A percentile compares a stretch with the other conserved stretches of the same genome.
Conservation (phyloP, 1,284 basidiomycete genomes). For the Ceratobasidium papillatum region DNA sequence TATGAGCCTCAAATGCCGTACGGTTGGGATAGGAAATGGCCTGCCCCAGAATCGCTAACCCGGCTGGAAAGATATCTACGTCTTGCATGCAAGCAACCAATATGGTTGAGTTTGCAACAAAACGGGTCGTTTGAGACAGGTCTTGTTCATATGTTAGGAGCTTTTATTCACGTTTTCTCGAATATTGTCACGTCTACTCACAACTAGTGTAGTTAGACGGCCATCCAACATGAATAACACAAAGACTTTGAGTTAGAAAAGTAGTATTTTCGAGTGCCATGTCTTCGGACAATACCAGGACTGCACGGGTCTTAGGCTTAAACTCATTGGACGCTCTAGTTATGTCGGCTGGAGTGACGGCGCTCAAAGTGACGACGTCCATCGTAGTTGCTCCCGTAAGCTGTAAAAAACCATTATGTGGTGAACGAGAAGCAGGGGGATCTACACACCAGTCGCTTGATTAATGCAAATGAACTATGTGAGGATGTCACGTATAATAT, state of each 20-base stretch:
- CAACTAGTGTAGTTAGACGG: not conserved
- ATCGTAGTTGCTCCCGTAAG: not conserved
- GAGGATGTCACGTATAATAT: not conserved
- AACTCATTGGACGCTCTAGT: not conserved
- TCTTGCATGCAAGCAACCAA: slow-evolving; percentile 1
- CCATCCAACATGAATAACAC: slow-evolving; percentile 20
- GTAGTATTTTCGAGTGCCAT: too few species aligned
- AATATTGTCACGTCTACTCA: not conserved
- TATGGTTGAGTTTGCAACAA: not conserved
- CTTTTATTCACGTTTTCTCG: not conserved
- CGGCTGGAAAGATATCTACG: not conserved
- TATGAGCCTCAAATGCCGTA: too few species aligned
- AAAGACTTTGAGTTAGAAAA: not conserved
- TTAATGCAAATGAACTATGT: not conserved
- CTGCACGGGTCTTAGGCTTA: not conserved
- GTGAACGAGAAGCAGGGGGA: not conserved
- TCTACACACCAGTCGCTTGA: slow-evolving; percentile 4
- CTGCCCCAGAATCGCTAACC: not conserved
- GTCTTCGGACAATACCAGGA: not conserved
- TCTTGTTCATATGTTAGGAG: not conserved
- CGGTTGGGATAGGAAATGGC: not conserved
- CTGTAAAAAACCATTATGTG: not conserved
- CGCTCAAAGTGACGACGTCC: not conserved
- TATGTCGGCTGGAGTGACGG: not conserved
- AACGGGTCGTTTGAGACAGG: not conserved